Percentiles rank a stretch among this genome's conserved stretches.
Evolutionary conservation across 1,284 basidiomycete genomes (phyloP).

Genomic region (Ganoderma lingzhi): DNA sequence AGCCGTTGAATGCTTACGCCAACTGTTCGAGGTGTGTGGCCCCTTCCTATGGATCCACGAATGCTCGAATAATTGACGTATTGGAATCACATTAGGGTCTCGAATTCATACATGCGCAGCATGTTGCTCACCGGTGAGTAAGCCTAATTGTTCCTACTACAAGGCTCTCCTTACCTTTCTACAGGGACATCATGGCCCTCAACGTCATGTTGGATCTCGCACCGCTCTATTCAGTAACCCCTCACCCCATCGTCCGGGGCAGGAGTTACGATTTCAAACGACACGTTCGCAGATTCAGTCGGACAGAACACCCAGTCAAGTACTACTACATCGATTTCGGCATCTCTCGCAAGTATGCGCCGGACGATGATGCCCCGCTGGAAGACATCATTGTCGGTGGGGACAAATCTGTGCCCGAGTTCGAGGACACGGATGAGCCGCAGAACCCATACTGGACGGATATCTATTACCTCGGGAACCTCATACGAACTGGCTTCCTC

Average conservation of each 20-base stretch:
- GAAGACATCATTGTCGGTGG: slow-evolving; percentile 29
- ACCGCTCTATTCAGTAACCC: slow-evolving; percentile 36
- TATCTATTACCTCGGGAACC: slow-evolving; percentile 42
- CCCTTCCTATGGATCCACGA: too few relatives aligned
- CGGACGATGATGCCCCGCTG: slow-evolving; percentile 27
- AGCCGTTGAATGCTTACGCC: slow-evolving; percentile 38
- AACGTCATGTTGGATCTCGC: slow-evolving; percentile 49
- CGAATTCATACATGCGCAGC: slow-evolving; percentile 34
- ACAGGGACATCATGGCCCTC: slow-evolving; percentile 46
- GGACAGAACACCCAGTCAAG: slow-evolving; percentile 38
- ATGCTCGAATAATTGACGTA: too few relatives aligned
- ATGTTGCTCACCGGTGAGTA: slow-evolving; percentile 37
- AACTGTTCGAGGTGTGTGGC: slow-evolving; percentile 40
- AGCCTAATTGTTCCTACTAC: too few relatives aligned
- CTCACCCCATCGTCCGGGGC: slow-evolving; percentile 33
- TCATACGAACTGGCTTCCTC: slow-evolving; percentile 40
- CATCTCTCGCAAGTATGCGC: slow-evolving; percentile 38
- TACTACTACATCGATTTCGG: slow-evolving; percentile 48
- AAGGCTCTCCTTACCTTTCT: background rate
- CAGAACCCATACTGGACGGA: slow-evolving; percentile 42
- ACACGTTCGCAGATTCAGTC: slow-evolving; percentile 36
- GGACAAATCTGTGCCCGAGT: slow-evolving; percentile 34
- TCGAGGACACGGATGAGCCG: slow-evolving; percentile 20
- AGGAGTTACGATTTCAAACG: slow-evolving; percentile 32
- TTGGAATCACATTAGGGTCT: slow-evolving; percentile 28